Evolutionary conservation across 148 eudicot species (phyloP).

Genomic region (Amaranthus palmeri): DNA sequence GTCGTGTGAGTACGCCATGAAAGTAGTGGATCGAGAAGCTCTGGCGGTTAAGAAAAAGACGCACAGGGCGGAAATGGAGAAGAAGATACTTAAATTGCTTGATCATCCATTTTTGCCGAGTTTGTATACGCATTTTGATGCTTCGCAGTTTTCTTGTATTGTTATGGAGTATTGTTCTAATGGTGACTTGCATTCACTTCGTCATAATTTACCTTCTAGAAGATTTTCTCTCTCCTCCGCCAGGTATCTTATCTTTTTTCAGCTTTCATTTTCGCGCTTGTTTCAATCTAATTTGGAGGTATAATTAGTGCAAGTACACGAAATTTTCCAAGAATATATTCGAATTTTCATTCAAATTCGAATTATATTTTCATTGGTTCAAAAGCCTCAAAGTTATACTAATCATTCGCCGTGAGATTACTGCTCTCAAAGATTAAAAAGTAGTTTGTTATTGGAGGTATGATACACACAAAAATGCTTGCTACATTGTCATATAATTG

Average conservation of each 20-base stretch:
- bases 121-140: slow-evolving; percentile 68
- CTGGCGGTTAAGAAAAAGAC: slow-evolving; percentile 52
- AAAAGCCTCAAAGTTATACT: too few species aligned
- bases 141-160: slow-evolving; percentile 65
- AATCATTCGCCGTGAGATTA: too few species aligned
- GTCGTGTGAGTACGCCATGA: slow-evolving; percentile 62
- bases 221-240: slow-evolving; percentile 63
- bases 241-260: slow-evolving; percentile 32
- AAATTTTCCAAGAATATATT: too few species aligned
- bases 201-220: slow-evolving; percentile 50
- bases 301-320: too few species aligned
- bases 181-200: slow-evolving; percentile 78
- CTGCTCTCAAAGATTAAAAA: too few species aligned
- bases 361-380: too few species aligned
- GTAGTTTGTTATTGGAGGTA: too few species aligned
- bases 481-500: too few species aligned
- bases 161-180: slow-evolving; percentile 86
- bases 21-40: slow-evolving; percentile 64
- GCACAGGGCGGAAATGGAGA: slow-evolving; percentile 69
- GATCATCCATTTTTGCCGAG: slow-evolving; percentile 86
- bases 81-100: slow-evolving; percentile 48
- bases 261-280: too few species aligned
- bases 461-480: too few species aligned
- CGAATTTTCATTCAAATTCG: too few species aligned
- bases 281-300: too few species aligned